A percentile compares a stretch with the other conserved stretches of the same genome.
phyloP scores from a whole-genome alignment of 2,329 filamentous ascomycete species.

The Penicillium sp. region DNA sequence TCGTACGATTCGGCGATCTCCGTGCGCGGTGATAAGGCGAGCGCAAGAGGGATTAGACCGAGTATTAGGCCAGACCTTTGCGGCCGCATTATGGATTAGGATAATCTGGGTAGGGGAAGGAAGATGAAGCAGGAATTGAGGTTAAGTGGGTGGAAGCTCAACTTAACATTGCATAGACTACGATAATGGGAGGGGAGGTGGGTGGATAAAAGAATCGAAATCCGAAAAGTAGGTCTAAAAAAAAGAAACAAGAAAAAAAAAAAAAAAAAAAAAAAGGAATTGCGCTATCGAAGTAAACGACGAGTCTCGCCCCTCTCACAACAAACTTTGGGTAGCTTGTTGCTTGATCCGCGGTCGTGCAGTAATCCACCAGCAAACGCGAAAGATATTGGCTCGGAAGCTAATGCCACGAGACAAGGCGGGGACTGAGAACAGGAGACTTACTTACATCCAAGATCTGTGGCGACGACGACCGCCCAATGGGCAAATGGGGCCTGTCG shows the following conservation, averaged over 20 bases:
- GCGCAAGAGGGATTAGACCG: conserved; percentile 21
- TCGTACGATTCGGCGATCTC: conserved; percentile 34
- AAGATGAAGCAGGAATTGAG: too few relatives aligned
- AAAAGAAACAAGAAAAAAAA: neutral
- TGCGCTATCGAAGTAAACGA: conserved; percentile 2
- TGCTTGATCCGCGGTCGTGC: neutral
- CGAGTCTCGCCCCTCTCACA: neutral
- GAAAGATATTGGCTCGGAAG: neutral
- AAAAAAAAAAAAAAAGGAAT: neutral
- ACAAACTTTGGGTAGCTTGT: neutral
- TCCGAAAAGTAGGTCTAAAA: too few relatives aligned
- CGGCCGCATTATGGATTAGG: neutral
- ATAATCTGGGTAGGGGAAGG: neutral
- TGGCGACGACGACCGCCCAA: neutral
- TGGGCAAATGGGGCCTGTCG: neutral
- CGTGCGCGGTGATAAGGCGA: conserved; percentile 30
- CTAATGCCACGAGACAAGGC: neutral
- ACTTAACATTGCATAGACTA: too few relatives aligned
- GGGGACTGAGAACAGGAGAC: neutral
- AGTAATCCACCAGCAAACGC: neutral
- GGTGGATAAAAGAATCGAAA: too few relatives aligned
- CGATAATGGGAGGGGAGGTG: too few relatives aligned
- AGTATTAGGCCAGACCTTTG: too few relatives aligned
- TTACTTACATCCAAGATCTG: neutral
- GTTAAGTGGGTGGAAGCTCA: too few relatives aligned